Conservation (phyloP, 139 green algal species). For the Chlamydomonas schloesseri region DNA sequence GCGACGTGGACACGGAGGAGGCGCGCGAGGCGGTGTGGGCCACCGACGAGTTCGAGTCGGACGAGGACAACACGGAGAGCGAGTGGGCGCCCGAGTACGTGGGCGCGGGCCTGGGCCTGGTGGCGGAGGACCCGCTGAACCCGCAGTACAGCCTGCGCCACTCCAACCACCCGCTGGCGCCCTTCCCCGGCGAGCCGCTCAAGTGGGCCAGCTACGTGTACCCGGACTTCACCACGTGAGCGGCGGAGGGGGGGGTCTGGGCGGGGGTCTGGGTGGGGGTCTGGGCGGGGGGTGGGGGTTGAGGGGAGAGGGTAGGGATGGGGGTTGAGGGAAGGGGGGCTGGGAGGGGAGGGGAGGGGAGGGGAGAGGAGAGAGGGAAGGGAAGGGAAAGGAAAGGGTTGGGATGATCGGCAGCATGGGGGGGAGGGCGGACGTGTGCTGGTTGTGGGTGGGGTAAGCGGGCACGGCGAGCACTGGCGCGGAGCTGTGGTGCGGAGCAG, state of each 20-base stretch:
- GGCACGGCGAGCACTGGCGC: no score
- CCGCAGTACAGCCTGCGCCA: conserved; percentile 80
- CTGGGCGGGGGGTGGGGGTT: background rate
- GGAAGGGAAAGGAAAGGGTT: no score
- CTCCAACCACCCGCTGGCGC: conserved; percentile 84
- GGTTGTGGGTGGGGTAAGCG: no score
- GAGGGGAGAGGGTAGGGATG: background rate
- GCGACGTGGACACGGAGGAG: conserved; percentile 65
- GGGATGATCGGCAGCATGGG: no score
- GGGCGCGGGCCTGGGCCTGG: conserved; percentile 65
- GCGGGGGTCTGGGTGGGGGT: background rate
- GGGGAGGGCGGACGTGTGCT: no score
- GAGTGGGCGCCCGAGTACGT: conserved; percentile 76
- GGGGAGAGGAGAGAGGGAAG: background rate
- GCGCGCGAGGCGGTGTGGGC: conserved; percentile 69
- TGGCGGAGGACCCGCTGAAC: conserved; percentile 72
- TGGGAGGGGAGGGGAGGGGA: background rate
- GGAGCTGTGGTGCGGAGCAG: no score
- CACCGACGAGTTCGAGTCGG: conserved; percentile 75
- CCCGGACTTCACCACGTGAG: conserved; percentile 93
- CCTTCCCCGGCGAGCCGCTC: conserved; percentile 87
- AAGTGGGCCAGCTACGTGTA: conserved; percentile 92
- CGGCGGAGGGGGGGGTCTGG: background rate
- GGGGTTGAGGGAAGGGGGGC: background rate
- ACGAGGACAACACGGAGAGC: conserved; percentile 76